A percentile compares a stretch with the other conserved stretches of the same genome.
Conservation (phyloP, 163 green algal species). For the Chlamydomonas reinhardtii region DNA sequence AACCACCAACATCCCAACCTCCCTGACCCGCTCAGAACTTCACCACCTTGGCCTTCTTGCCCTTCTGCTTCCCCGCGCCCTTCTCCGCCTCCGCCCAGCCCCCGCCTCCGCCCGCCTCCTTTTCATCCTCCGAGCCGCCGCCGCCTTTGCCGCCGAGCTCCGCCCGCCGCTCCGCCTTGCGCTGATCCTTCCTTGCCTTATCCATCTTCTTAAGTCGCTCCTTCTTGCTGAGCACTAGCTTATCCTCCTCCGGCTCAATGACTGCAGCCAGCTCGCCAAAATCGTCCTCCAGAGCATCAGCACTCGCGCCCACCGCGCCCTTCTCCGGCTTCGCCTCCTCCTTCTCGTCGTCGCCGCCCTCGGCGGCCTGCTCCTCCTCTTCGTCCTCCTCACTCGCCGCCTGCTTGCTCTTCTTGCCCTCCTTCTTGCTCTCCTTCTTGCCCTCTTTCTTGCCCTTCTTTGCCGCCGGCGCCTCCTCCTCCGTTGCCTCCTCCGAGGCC, state of each 20-base stretch:
- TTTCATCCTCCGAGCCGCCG: constrained; percentile 12
- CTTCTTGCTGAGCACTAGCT: constrained; percentile 43
- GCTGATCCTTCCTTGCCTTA: background rate
- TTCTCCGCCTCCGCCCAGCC: constrained; percentile 16
- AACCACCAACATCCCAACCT: background rate
- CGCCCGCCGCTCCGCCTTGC: constrained; percentile 11
- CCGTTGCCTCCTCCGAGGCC: constrained; percentile 18
- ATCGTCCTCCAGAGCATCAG: constrained; percentile 43
- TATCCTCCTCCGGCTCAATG: constrained; percentile 49
- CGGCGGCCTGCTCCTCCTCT: too few relatives aligned
- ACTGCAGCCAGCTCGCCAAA: constrained; percentile 18
- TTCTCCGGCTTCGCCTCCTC: constrained; percentile 1
- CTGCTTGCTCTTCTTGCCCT: background rate
- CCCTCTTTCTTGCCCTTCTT: background rate
- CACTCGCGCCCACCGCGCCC: background rate
- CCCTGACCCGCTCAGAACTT: constrained; percentile 2
- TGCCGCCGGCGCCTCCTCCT: background rate
- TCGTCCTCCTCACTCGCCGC: background rate
- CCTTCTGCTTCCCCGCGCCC: background rate
- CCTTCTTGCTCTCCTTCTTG: background rate
- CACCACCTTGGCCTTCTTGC: constrained; percentile 40
- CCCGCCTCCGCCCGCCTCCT: constrained; percentile 51
- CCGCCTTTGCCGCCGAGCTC: background rate
- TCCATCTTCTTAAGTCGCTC: constrained; percentile 38
- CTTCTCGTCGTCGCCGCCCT: background rate